Conservation (phyloP, 2,329 filamentous ascomycete genomes). For the Paramyrothecium roridum region DNA sequence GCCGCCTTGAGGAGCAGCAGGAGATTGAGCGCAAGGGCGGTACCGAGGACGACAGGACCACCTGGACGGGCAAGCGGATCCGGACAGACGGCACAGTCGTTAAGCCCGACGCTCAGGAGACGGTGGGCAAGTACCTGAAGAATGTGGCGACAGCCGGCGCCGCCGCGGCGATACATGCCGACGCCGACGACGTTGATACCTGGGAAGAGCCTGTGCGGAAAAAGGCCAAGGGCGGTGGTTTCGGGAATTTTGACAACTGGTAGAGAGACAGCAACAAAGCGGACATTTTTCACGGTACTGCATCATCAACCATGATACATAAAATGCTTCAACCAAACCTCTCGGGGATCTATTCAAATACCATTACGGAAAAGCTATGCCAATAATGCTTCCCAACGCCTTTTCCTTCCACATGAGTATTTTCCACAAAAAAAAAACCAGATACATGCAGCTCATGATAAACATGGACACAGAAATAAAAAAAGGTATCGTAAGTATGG, state of each 20-base stretch:
- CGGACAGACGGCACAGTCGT: slow-evolving; percentile 62
- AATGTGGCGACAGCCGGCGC: slow-evolving; percentile 35
- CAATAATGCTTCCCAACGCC: not conserved
- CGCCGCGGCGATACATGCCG: slow-evolving; percentile 50
- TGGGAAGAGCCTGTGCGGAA: slow-evolving; percentile 75
- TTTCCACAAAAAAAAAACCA: not conserved
- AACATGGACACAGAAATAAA: not conserved
- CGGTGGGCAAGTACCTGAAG: slow-evolving; percentile 81
- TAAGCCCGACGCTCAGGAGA: slow-evolving; percentile 34
- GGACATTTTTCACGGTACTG: no score
- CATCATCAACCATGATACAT: no score
- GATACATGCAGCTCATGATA: not conserved
- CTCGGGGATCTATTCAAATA: not conserved
- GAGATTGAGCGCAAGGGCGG: slow-evolving; percentile 64
- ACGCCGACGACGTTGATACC: slow-evolving; percentile 60
- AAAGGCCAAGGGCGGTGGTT: slow-evolving; percentile 74
- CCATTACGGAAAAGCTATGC: not conserved
- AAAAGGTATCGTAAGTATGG: not conserved
- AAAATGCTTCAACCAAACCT: not conserved
- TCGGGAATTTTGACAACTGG: slow-evolving; percentile 95
- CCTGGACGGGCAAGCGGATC: slow-evolving; percentile 94
- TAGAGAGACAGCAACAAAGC: slow-evolving; percentile 28
- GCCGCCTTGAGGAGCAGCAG: slow-evolving; percentile 53
- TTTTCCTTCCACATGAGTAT: not conserved
- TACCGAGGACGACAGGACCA: slow-evolving; percentile 83